Conservation (phyloP, 1,139 yeast genomes). For the Magnusiomyces paraingens region DNA sequence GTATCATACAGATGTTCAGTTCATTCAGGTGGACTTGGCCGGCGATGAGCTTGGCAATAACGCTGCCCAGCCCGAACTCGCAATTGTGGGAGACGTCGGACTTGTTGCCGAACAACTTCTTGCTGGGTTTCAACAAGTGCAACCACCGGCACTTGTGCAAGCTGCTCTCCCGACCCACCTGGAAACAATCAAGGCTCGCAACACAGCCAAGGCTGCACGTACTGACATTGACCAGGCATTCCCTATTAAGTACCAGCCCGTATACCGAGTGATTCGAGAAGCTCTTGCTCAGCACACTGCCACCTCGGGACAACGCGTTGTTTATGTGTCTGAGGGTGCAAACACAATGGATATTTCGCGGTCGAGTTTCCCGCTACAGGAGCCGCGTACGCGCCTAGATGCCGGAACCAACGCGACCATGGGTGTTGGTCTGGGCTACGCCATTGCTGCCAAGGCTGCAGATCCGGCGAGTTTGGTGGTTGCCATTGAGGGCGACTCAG, state of each 20-base stretch:
- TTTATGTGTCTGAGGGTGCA: conserved; percentile 58
- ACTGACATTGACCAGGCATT: conserved; percentile 28
- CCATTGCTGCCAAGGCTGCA: conserved; percentile 51
- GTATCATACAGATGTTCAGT: conserved; percentile 39
- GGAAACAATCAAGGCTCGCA: conserved; percentile 31
- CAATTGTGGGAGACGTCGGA: conserved; percentile 47
- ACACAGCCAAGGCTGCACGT: conserved; percentile 34
- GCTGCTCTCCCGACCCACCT: conserved; percentile 31
- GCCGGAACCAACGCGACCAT: conserved; percentile 70
- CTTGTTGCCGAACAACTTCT: conserved; percentile 38
- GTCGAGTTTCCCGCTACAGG: conserved; percentile 47
- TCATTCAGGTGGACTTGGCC: conserved; percentile 51
- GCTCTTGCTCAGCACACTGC: conserved; percentile 29
- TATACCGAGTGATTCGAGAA: conserved; percentile 44
- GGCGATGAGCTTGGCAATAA: conserved; percentile 49
- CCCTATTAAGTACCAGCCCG: conserved; percentile 47
- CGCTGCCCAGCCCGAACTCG: conserved; percentile 34
- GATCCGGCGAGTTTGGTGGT: conserved; percentile 42
- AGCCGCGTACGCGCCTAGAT: conserved; percentile 50
- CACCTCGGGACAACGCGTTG: conserved; percentile 26
- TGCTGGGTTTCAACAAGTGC: conserved; percentile 23
- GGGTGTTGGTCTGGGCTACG: conserved; percentile 65
- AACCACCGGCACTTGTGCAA: conserved; percentile 6
- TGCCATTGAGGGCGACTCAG: conserved; percentile 66
- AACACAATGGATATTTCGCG: conserved; percentile 66